A percentile compares a stretch with the other conserved stretches of the same genome.
Conservation (phyloP, 305 asterid species). For the Ilex paraguariensis region DNA sequence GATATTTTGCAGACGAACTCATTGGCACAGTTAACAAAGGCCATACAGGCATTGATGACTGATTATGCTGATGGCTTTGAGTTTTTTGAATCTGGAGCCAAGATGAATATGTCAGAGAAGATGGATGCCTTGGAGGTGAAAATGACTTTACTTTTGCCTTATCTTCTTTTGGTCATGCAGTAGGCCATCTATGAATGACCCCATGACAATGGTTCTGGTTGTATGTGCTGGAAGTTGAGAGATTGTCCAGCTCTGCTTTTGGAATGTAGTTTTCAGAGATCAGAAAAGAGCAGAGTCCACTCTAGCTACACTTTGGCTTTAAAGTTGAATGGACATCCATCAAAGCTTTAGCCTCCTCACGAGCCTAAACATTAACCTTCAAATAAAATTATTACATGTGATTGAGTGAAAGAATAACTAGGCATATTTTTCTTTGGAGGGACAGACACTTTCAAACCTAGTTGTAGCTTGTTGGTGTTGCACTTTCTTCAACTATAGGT, state of each 20-base stretch:
- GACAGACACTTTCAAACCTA: too few species aligned
- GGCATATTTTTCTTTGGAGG: too few species aligned
- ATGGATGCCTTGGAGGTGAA: conserved; percentile 93
- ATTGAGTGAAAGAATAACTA: too few species aligned
- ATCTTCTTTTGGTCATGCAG: neutral
- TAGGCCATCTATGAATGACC: neutral
- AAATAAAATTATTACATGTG: too few species aligned
- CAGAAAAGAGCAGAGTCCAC: too few species aligned
- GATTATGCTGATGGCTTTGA: conserved; percentile 64
- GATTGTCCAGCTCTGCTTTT: neutral
- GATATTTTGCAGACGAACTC: conserved; percentile 56
- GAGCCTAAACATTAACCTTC: too few species aligned
- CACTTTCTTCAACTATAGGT: too few species aligned
- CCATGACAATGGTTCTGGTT: conserved; percentile 1
- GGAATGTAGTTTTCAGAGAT: too few species aligned
- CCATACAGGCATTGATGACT: conserved; percentile 50
- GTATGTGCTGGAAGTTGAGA: neutral
- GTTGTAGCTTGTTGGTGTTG: too few species aligned
- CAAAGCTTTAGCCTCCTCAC: too few species aligned
- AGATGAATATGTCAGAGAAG: conserved; percentile 66
- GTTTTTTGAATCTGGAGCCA: conserved; percentile 55
- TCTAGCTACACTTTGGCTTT: too few species aligned
- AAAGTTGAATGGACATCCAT: too few species aligned
- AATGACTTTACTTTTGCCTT: conserved; percentile 7
- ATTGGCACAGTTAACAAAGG: conserved; percentile 57